These are phyloP conservation scores for barley (Hordeum vulgare) DNA, from an alignment of 176 grass and related monocot genomes.

Conservation along the genomic window DNA sequence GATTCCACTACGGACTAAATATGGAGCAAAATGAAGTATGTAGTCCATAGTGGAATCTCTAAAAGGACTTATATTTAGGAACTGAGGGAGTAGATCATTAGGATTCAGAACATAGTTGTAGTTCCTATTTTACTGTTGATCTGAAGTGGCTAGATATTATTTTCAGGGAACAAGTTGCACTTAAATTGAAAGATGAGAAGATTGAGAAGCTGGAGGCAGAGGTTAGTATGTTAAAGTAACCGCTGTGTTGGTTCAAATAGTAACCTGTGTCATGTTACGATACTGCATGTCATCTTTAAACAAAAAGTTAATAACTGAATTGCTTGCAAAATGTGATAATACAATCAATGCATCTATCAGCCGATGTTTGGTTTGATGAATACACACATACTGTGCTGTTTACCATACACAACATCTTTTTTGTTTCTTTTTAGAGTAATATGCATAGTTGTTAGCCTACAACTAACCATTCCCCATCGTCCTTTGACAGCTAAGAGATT, in stretches of 20 bases:
- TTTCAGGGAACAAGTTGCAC: slow-evolving; percentile 69
- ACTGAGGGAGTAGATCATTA: no score
- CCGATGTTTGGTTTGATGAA: not conserved
- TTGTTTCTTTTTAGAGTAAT: not conserved
- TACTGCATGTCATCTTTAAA: not conserved
- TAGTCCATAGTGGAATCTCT: no score
- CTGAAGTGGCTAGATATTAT: not conserved
- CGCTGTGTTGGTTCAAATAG: not conserved
- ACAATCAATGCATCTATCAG: not conserved
- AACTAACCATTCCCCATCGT: not conserved
- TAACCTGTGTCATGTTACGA: not conserved
- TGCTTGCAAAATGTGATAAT: not conserved
- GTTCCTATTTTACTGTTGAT: not conserved
- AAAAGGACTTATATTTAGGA: no score
- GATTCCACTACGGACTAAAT: no score
- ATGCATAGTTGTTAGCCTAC: not conserved
- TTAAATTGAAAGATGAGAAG: slow-evolving; percentile 64
- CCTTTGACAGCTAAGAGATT: slow-evolving; percentile 46
- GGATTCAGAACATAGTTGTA: not conserved
- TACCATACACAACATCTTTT: not conserved
- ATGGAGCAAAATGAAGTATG: no score
- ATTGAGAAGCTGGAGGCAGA: slow-evolving; percentile 66
- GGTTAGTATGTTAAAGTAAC: slow-evolving; percentile 39
- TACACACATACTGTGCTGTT: not conserved
- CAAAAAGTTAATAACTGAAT: not conserved